Evolutionary conservation across 306 rosid genomes (phyloP).

Genomic region (Prunus dulcis): DNA sequence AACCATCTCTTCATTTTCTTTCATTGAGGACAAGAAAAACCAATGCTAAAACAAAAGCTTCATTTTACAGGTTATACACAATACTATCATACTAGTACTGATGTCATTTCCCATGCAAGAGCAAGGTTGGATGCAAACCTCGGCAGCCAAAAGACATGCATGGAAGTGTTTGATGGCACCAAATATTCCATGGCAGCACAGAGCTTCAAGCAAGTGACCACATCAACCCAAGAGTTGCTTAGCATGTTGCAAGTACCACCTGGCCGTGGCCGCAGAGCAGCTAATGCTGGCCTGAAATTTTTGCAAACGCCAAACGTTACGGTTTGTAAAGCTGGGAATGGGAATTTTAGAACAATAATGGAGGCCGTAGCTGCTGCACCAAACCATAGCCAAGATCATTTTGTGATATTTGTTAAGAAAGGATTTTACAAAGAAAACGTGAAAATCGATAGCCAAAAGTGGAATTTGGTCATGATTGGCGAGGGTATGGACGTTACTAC

Average conservation of each 20-base stretch:
- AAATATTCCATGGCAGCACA: background rate
- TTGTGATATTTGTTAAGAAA: conserved; percentile 11
- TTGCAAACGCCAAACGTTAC: background rate
- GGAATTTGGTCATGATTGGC: conserved; percentile 12
- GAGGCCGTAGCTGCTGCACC: conserved; percentile 10
- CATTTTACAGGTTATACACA: background rate
- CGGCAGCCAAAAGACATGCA: conserved; percentile 6
- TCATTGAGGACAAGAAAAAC: too few species aligned
- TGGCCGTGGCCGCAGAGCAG: background rate
- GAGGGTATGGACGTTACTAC: conserved; percentile 19
- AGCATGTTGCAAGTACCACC: background rate
- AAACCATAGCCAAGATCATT: background rate
- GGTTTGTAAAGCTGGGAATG: background rate
- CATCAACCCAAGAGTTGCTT: background rate
- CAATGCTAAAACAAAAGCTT: too few species aligned
- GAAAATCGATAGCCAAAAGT: background rate
- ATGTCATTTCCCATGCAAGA: conserved; percentile 1
- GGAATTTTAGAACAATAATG: conserved; percentile 6
- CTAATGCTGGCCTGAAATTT: background rate
- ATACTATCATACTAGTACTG: background rate
- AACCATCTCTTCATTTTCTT: background rate
- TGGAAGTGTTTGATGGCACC: background rate
- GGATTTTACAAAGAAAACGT: conserved; percentile 19
- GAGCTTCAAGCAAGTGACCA: conserved; percentile 8
- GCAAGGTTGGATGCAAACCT: background rate